Evolutionary conservation across 2,329 filamentous ascomycete genomes (phyloP), one percentile per base, ranked within the genome.

Genomic region (Tympanopsis confertula): DNA sequence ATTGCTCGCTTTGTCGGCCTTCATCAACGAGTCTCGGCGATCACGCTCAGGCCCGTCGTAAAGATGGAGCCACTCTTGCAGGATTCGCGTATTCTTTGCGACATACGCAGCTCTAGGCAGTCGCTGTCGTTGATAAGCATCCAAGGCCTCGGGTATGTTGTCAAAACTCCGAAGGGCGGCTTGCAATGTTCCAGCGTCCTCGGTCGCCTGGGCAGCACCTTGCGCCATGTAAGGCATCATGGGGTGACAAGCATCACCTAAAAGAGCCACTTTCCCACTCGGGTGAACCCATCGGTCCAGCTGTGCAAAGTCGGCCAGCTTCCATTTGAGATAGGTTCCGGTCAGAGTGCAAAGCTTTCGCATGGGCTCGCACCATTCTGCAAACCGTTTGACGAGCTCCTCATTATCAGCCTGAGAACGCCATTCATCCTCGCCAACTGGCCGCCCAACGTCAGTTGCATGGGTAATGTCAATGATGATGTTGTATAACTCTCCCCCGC

Each of bases 141-240:
- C n/a, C n/a, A 28, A n/a, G 24, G 24, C 24, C 24, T 10, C 24
- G 24, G 24, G 10, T n/a, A 28, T 28, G 24, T 10, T 10, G 10
- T 10, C 24, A n/a, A 10, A 10, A 10, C n/a, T 10, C 10, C 10
- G 10, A n/a, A 28, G 24, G 10, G n/a, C 24, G 10, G 10, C 10
- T 10, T n/a, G 47, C 10, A 61, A 44, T 5, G 52, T 47, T 4
- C 56, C 62, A 1, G 57, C 63, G 39, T 68, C 64, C 43, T 69
- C 64, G 4, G 61, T 56, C 1, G 62, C 56, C 45, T 62, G 60
- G 2, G 61, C 61, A 1, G 63, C 63, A 4, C 66, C 65, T 41
- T 66, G 62, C 0, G 65, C 65, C 18, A 68, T 52, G 41, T 69
- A 68, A 0, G 66, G 66, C 4, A 69, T 55, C 50, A 66, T 68